A percentile compares a stretch with the other conserved stretches of the same genome.
Evolutionary conservation across 1,284 basidiomycete genomes (phyloP).

Genomic region (Volvariella surrecta): DNA sequence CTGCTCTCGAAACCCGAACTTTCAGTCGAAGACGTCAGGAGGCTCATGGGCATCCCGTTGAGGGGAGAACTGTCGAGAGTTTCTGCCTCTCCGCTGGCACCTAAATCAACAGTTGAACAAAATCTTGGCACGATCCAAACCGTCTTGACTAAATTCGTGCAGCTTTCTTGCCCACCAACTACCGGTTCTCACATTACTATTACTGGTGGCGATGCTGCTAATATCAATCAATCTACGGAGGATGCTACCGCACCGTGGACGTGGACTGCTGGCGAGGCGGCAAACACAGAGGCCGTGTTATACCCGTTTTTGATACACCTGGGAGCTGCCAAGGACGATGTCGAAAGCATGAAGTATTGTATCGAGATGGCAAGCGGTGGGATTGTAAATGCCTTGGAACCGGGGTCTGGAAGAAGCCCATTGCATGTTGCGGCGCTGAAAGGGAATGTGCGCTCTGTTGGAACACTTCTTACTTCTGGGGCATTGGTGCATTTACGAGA

Average conservation of each 20-base stretch:
- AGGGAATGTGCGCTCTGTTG: constrained; percentile 48
- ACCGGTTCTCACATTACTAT: constrained; percentile 35
- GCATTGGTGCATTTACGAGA: constrained; percentile 85
- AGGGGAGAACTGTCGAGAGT: constrained; percentile 79
- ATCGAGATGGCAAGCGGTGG: constrained; percentile 48
- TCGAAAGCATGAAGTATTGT: constrained; percentile 53
- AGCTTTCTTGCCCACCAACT: constrained; percentile 39
- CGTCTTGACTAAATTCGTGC: constrained; percentile 58
- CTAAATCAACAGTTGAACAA: constrained; percentile 34
- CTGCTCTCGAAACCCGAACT: constrained; percentile 82
- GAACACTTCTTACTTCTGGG: constrained; percentile 63
- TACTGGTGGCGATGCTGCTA: constrained; percentile 27
- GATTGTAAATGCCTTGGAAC: constrained; percentile 62
- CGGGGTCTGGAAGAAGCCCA: constrained; percentile 64
- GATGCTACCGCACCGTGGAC: constrained; percentile 66
- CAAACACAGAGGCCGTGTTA: constrained; percentile 57
- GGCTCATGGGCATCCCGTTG: constrained; percentile 71
- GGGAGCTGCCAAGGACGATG: constrained; percentile 64
- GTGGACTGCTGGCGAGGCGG: constrained; percentile 65
- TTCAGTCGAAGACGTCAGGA: constrained; percentile 56
- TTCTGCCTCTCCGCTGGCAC: constrained; percentile 22
- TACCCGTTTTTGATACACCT: constrained; percentile 71
- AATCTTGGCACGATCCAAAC: constrained; percentile 55
- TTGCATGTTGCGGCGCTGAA: constrained; percentile 77
- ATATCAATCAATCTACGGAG: constrained; percentile 26